phyloP scores from a whole-genome alignment of 2,329 filamentous ascomycete genomes.

The Paecilomyces variotii region DNA sequence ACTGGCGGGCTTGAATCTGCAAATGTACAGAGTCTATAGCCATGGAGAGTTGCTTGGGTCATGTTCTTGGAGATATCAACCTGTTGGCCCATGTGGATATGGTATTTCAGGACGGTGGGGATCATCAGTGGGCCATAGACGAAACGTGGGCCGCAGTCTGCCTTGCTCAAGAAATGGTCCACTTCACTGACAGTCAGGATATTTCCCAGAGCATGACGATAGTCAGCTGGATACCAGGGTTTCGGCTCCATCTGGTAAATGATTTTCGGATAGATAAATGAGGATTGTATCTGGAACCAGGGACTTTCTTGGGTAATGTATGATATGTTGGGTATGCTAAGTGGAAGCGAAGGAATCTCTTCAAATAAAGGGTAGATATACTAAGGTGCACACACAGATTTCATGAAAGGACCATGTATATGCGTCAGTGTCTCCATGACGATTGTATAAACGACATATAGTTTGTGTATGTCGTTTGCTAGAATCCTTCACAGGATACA shows the following conservation, averaged over 20 bases:
- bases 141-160: slow-evolving; percentile 16
- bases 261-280: background rate
- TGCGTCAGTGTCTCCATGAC: background rate
- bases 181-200: slow-evolving; percentile 14
- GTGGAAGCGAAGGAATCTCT: background rate
- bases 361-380: background rate
- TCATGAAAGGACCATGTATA: background rate
- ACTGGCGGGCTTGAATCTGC: slow-evolving; percentile 12
- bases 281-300: background rate
- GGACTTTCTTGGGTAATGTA: background rate
- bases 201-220: slow-evolving; percentile 14
- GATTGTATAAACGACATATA: background rate
- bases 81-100: slow-evolving; percentile 12
- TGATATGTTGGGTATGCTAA: background rate
- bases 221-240: slow-evolving; percentile 17
- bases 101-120: slow-evolving; percentile 21
- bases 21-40: slow-evolving; percentile 17
- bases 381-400: background rate
- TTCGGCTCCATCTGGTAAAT: slow-evolving; percentile 13
- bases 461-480: background rate
- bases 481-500: background rate
- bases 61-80: slow-evolving; percentile 15
- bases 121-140: slow-evolving; percentile 23
- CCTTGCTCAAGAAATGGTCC: slow-evolving; percentile 8
- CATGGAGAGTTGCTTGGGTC: slow-evolving; percentile 18